phyloP scores from a whole-genome alignment of 371 early-diverging fungal species.

The Mucor piriformis region DNA sequence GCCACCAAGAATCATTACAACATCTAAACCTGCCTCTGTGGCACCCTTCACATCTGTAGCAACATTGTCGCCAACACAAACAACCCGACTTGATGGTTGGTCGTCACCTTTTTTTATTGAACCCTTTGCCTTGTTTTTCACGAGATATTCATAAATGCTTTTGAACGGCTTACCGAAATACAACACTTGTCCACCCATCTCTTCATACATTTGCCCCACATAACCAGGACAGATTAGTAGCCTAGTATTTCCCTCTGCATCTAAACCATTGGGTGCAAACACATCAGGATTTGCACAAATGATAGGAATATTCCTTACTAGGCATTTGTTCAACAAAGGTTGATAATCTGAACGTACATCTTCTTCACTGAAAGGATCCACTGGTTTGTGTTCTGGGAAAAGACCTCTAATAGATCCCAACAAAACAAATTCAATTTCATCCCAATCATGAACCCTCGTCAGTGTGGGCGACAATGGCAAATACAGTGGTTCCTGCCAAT shows the following conservation, averaged over 20 bases:
- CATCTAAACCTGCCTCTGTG: constrained; percentile 37
- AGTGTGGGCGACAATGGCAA: constrained; percentile 25
- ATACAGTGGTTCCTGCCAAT: constrained; percentile 45
- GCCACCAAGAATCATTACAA: constrained; percentile 53
- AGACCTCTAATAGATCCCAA: constrained; percentile 34
- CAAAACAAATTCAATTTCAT: constrained; percentile 44
- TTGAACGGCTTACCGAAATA: constrained; percentile 52
- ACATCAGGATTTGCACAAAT: constrained; percentile 54
- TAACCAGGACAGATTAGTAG: constrained; percentile 44
- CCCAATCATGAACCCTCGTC: constrained; percentile 24
- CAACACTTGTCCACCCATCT: constrained; percentile 46
- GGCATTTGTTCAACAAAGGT: constrained; percentile 28
- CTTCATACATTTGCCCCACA: constrained; percentile 44
- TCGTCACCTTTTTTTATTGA: constrained; percentile 7
- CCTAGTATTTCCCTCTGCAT: constrained; percentile 32
- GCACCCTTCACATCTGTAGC: constrained; percentile 51
- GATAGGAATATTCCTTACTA: constrained; percentile 30
- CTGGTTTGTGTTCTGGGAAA: constrained; percentile 9
- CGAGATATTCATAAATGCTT: constrained; percentile 43
- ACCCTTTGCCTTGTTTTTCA: constrained; percentile 10
- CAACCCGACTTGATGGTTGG: constrained; percentile 3
- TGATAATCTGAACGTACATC: constrained; percentile 35
- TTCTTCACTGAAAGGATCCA: constrained; percentile 30
- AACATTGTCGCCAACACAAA: constrained; percentile 51
- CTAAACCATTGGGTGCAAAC: constrained; percentile 42